Evolutionary conservation across 2,329 filamentous ascomycete species (phyloP).

Genomic region (Trichoderma simmonsii): DNA sequence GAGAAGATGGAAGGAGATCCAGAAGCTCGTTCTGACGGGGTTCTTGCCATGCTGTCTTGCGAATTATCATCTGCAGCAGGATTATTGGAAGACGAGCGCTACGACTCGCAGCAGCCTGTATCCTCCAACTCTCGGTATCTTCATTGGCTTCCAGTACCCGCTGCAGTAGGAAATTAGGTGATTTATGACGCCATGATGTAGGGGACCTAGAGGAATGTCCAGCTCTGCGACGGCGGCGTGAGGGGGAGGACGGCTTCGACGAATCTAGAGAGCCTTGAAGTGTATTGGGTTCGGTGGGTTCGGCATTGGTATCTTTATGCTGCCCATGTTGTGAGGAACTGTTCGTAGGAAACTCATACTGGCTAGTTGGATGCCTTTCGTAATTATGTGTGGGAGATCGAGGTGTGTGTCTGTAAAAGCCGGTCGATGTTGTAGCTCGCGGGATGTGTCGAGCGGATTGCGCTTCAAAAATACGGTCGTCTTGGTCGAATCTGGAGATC

Average conservation of each 20-base stretch:
- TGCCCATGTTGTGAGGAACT: background rate
- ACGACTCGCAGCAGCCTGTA: slow-evolving; percentile 26
- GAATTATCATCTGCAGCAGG: slow-evolving; percentile 33
- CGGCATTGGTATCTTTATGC: background rate
- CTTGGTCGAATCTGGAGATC: background rate
- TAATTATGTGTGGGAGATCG: background rate
- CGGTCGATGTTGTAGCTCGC: background rate
- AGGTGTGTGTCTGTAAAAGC: background rate
- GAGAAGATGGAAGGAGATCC: slow-evolving; percentile 26
- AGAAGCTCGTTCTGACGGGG: slow-evolving; percentile 22
- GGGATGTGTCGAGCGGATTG: background rate
- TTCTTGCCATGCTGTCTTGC: slow-evolving; percentile 23
- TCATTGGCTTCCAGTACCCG: slow-evolving; percentile 20
- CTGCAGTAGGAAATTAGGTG: slow-evolving; percentile 28
- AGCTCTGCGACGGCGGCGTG: background rate
- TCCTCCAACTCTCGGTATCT: slow-evolving; percentile 21
- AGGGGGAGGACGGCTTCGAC: background rate
- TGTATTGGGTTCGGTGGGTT: background rate
- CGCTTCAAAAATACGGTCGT: background rate
- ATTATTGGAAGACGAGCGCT: slow-evolving; percentile 30
- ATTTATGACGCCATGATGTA: slow-evolving; percentile 12
- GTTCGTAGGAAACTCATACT: background rate
- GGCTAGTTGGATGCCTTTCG: background rate
- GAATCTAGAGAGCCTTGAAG: background rate
- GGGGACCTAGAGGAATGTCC: background rate